Conservation (phyloP, 441 rosid genomes). For the Mallotus repandus region DNA sequence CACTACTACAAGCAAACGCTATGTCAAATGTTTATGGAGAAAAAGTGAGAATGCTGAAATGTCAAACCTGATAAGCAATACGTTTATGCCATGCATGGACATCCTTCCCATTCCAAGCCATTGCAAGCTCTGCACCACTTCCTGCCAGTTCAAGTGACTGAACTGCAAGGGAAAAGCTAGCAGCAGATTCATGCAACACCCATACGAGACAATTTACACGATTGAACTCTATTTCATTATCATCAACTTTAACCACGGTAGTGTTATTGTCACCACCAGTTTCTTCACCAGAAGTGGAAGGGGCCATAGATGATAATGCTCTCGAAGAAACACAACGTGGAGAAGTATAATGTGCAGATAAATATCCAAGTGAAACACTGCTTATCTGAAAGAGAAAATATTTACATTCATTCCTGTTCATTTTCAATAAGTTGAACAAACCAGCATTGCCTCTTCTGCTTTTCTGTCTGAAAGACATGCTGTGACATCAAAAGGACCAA, state of each 20-base stretch:
- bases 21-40: neutral
- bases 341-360: constrained; percentile 21
- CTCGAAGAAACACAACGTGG: constrained; percentile 25
- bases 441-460: constrained; percentile 22
- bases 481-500: constrained; percentile 27
- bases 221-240: constrained; percentile 35
- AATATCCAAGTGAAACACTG: constrained; percentile 20
- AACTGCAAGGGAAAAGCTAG: constrained; percentile 50
- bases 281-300: constrained; percentile 32
- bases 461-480: constrained; percentile 35
- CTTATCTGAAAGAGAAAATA: constrained; percentile 21
- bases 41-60: neutral
- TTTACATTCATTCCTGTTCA: constrained; percentile 28
- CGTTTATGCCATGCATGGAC: constrained; percentile 63
- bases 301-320: constrained; percentile 33
- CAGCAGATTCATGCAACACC: constrained; percentile 62
- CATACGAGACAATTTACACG: constrained; percentile 57
- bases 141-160: constrained; percentile 49
- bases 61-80: constrained; percentile 47
- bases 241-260: constrained; percentile 24
- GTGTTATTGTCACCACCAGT: constrained; percentile 28
- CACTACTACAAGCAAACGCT: neutral
- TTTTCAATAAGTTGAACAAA: constrained; percentile 24
- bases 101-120: constrained; percentile 77
- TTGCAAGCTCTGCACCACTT: constrained; percentile 48